Percentiles rank a stretch among this genome's conserved stretches.
These are phyloP conservation scores for Mollisia scopiformis DNA, from an alignment of 2,329 filamentous ascomycete genomes.

Conservation along the genomic window DNA sequence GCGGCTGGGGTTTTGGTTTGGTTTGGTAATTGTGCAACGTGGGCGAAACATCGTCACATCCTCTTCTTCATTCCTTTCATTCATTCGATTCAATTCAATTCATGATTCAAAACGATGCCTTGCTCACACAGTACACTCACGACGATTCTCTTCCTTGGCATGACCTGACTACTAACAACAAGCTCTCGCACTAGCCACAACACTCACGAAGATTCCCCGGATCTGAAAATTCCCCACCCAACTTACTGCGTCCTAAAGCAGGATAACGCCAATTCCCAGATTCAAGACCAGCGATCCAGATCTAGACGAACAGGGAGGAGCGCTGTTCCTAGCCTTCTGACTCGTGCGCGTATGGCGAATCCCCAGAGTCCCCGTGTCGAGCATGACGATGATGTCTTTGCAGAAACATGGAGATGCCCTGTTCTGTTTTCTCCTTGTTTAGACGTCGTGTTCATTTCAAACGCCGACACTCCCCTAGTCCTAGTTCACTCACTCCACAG, in stretches of 20 bases:
- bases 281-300: neutral
- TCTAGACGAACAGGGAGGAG: neutral
- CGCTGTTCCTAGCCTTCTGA: neutral
- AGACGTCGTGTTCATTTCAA: no score
- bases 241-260: no score
- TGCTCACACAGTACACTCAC: no score
- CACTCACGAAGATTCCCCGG: conserved; percentile 4
- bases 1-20: neutral
- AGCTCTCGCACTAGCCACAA: neutral
- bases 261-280: neutral
- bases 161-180: neutral
- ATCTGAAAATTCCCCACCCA: no score
- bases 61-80: neutral
- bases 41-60: neutral
- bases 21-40: neutral
- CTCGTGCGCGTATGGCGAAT: neutral
- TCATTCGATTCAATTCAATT: no score
- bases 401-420: no score
- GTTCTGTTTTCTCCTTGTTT: no score
- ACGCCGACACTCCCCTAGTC: no score
- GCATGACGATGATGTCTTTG: neutral
- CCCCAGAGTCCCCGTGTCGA: neutral
- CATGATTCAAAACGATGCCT: no score
- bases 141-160: no score
- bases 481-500: no score